These are phyloP conservation scores for Tuber borchii DNA, from an alignment of 495 filamentous ascomycete genomes.

Conservation along the genomic window DNA sequence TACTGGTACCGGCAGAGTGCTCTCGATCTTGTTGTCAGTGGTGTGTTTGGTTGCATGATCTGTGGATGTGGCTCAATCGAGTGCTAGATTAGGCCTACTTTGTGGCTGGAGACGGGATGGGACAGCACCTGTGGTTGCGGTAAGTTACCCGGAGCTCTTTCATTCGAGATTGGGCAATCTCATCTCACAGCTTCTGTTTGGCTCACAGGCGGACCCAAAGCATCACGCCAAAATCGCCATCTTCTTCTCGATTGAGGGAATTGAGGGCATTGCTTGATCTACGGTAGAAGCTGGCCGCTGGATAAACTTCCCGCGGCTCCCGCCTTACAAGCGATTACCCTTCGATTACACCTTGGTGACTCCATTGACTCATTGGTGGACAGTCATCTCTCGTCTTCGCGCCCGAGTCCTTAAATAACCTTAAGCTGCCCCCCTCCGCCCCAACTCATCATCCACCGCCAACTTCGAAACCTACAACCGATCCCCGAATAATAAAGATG, in stretches of 20 bases:
- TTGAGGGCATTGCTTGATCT: too few species aligned
- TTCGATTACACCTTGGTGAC: not conserved
- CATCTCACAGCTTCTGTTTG: not conserved
- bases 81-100: too few species aligned
- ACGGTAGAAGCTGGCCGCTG: not conserved
- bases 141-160: not conserved
- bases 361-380: not conserved
- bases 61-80: not conserved
- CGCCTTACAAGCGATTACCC: not conserved
- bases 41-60: not conserved
- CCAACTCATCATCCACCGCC: not conserved
- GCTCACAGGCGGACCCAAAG: not conserved
- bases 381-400: not conserved
- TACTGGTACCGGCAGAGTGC: too few species aligned
- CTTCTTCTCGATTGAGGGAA: too few species aligned
- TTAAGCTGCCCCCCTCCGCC: not conserved
- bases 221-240: not conserved
- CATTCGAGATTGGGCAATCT: not conserved
- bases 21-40: not conserved
- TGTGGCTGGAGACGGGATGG: not conserved
- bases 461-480: not conserved
- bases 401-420: not conserved
- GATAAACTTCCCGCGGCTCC: too few species aligned
- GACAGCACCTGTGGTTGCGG: too few species aligned
- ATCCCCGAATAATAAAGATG: slow-evolving; percentile 20